Evolutionary conservation across 208 protist species (phyloP), one percentile per base, ranked within the genome.

Genomic region (Trypanosoma brucei): DNA sequence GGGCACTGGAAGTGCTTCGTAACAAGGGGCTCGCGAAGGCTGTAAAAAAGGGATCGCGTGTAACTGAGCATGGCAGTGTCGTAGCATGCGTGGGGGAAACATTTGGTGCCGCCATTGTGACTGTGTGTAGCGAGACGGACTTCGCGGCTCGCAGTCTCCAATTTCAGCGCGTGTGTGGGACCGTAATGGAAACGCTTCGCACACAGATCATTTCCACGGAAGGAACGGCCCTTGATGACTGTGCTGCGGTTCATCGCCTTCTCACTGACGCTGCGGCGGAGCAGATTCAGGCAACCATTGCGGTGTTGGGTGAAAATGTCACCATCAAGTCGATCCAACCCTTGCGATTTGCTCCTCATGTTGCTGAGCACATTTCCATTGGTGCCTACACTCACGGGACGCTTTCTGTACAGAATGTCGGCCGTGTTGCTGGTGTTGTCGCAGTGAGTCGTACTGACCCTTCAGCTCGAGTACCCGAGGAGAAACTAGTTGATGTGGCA

Each of bases 91-190:
- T 87, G n/a, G 76, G 71, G n/a, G 55, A 50, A 33, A 59, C 58
- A 8, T 83, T 81, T 34, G 83, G 83, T 3, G 84, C 75, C 0
- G 85, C 76, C 22, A 78, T 93, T 45, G 79, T 97, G 9, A 86
- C 81, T 36, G 60, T 97, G 49, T 93, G 86, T 73, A 86, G 77
- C 62, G 89, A 97, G 53, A 97, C 92, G 1, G 92, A 97, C 68
- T 97, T 97, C 57, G 92, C 89, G 11, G 83, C 87, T 30, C 83
- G 88, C 57, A 93, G 85, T 66, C 63, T 72, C 57, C 78, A 91
- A 56, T 95, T 95, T 56, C 81, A 86, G 65, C 64, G 61, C 44
- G 54, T 65, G 30, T 91, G 84, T 65, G 39, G 65, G 11, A 62
- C 53, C 31, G 79, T 83, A 30, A 70, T 75, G 58, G 61, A 62